Conservation (phyloP, 441 rosid species). For the Geranium incanum region DNA sequence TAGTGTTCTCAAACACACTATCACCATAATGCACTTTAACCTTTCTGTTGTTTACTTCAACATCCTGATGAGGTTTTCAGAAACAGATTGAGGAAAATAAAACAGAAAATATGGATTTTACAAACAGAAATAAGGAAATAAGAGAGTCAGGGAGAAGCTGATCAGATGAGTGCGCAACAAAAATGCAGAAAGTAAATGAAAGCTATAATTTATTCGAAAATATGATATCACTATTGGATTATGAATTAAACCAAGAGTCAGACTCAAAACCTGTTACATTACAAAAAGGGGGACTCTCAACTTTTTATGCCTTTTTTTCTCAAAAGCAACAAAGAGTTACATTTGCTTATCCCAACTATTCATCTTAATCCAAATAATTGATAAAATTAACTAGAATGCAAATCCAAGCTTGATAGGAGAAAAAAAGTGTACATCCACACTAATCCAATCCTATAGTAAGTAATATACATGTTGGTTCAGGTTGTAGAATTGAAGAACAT, state of each 20-base stretch:
- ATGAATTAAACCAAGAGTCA: too few species aligned
- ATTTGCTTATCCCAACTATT: background rate
- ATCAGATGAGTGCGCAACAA: background rate
- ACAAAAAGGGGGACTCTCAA: too few species aligned
- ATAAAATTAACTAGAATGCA: background rate
- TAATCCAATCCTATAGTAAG: background rate
- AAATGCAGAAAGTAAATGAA: background rate
- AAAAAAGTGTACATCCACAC: too few species aligned
- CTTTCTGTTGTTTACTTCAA: constrained; percentile 60
- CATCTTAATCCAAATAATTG: background rate
- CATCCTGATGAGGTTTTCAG: constrained; percentile 47
- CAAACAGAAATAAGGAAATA: background rate
- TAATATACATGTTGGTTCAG: background rate
- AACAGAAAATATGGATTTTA: background rate
- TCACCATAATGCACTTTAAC: constrained; percentile 54
- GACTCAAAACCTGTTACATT: too few species aligned
- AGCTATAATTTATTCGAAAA: too few species aligned
- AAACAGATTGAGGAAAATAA: background rate
- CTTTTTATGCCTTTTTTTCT: too few species aligned
- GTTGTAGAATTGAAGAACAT: background rate
- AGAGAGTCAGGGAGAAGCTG: background rate
- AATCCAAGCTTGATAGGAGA: background rate
- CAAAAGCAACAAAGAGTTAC: background rate
- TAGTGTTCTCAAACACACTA: constrained; percentile 41
- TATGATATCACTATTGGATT: too few species aligned